phyloP scores from a whole-genome alignment of 768 basidiomycete species.

The Trametes meyenii region DNA sequence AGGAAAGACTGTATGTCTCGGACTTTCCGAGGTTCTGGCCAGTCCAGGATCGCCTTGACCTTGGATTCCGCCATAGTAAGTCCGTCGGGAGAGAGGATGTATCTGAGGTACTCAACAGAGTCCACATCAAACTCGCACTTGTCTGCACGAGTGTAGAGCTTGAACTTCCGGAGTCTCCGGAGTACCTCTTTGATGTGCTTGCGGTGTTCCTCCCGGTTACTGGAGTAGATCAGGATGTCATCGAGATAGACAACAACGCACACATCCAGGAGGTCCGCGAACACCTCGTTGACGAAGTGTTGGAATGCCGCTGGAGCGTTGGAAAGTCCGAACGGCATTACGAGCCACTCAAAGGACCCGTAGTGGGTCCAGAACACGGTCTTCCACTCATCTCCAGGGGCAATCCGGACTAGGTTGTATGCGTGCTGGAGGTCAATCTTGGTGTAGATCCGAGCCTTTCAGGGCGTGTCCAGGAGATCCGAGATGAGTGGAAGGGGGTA shows the following conservation, averaged over 20 bases:
- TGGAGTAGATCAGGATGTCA: slow-evolving; percentile 23
- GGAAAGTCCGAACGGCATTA: slow-evolving; percentile 34
- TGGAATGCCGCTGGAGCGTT: slow-evolving; percentile 11
- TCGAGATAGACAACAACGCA: slow-evolving; percentile 17
- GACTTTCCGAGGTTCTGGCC: slow-evolving; percentile 33
- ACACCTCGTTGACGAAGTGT: slow-evolving; percentile 18
- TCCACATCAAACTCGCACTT: slow-evolving; percentile 42
- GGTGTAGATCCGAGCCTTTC: slow-evolving; percentile 32
- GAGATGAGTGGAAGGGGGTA: slow-evolving; percentile 35
- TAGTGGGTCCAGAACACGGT: slow-evolving; percentile 39
- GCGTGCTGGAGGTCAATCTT: slow-evolving; percentile 43
- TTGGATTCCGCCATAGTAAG: slow-evolving; percentile 46
- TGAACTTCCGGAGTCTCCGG: slow-evolving; percentile 32
- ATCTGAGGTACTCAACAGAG: slow-evolving; percentile 46
- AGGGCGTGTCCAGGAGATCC: slow-evolving; percentile 32
- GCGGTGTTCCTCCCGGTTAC: slow-evolving; percentile 20
- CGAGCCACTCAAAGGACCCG: slow-evolving; percentile 35
- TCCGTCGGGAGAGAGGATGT: slow-evolving; percentile 36
- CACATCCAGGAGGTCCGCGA: slow-evolving; percentile 22
- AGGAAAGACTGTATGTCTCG: slow-evolving; percentile 37
- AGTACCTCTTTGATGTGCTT: slow-evolving; percentile 25
- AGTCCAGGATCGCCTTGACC: slow-evolving; percentile 36
- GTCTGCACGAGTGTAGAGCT: slow-evolving; percentile 34
- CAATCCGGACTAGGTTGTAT: slow-evolving; percentile 43
- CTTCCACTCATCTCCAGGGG: slow-evolving; percentile 36